Evolutionary conservation across 2,329 filamentous ascomycete genomes (phyloP).

Genomic region (Neocucurbitaria cava): DNA sequence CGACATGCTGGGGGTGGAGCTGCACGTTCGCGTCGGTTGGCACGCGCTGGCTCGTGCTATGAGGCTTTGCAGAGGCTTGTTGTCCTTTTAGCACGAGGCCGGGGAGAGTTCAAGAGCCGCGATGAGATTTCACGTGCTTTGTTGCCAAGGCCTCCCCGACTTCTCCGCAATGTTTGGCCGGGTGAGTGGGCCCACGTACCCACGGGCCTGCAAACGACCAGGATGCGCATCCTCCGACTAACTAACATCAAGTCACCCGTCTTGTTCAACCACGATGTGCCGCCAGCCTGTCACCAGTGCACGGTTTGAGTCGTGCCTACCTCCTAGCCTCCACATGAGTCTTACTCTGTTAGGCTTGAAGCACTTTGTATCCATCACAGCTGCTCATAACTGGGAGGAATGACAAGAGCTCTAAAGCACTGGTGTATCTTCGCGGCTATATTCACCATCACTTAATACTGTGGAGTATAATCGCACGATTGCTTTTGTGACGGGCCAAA

Average conservation of each 20-base stretch:
- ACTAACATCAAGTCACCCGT: no score
- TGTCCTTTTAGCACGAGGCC: slow-evolving; percentile 30
- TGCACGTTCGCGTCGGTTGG: slow-evolving; percentile 10
- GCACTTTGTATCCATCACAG: no score
- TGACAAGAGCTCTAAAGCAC: no score
- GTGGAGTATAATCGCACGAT: no score
- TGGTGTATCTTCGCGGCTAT: no score
- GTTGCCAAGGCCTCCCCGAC: slow-evolving; percentile 29
- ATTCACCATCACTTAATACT: no score
- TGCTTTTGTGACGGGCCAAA: no score
- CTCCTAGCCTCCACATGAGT: no score
- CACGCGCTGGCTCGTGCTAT: slow-evolving; percentile 12
- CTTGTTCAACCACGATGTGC: slow-evolving; percentile 7
- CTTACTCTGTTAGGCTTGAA: no score
- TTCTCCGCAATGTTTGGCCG: slow-evolving; percentile 15
- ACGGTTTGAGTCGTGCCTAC: no score
- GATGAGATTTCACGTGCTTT: slow-evolving; percentile 26
- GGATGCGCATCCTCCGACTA: slow-evolving; percentile 10
- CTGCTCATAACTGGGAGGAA: no score
- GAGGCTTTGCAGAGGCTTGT: slow-evolving; percentile 20
- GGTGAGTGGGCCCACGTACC: slow-evolving; percentile 4
- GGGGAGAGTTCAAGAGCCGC: slow-evolving; percentile 22
- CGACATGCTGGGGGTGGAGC: slow-evolving; percentile 39
- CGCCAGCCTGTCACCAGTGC: neutral
- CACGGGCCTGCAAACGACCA: slow-evolving; percentile 2